A percentile compares a stretch with the other conserved stretches of the same genome.
Conservation (phyloP, 179 eudicot genomes). For the Nepenthes alata region DNA sequence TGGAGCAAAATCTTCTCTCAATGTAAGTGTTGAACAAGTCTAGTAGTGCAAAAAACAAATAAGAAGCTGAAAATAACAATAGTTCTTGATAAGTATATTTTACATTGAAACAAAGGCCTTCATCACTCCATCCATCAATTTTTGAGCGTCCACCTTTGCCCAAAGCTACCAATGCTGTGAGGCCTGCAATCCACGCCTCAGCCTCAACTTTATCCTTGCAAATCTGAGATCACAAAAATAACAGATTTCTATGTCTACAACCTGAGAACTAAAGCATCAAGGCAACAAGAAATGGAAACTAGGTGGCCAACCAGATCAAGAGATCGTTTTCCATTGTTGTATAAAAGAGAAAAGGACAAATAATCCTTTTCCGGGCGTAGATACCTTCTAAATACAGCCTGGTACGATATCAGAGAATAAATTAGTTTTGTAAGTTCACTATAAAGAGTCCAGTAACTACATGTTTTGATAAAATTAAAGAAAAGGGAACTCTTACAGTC, state of each 20-base stretch:
- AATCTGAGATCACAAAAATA: slow-evolving; percentile 49
- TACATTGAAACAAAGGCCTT: slow-evolving; percentile 64
- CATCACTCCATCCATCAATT: slow-evolving; percentile 89
- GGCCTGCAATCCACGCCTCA: slow-evolving; percentile 94
- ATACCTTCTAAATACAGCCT: slow-evolving; percentile 89
- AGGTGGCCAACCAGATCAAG: slow-evolving; percentile 79
- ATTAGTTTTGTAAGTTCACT: background rate
- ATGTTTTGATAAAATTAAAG: background rate
- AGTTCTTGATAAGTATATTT: slow-evolving; percentile 12
- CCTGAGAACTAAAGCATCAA: background rate
- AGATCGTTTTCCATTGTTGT: slow-evolving; percentile 78
- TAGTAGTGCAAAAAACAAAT: background rate
- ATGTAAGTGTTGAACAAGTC: background rate
- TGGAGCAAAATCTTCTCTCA: background rate
- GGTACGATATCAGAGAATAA: slow-evolving; percentile 7
- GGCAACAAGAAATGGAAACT: slow-evolving; percentile 2
- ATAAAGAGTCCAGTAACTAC: background rate
- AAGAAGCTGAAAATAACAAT: background rate
- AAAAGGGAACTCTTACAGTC: slow-evolving; percentile 53
- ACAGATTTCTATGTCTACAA: background rate
- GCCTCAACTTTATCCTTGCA: slow-evolving; percentile 96
- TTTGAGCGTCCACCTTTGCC: slow-evolving; percentile 82
- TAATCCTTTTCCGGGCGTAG: slow-evolving; percentile 90
- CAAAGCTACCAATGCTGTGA: slow-evolving; percentile 54
- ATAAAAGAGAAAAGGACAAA: slow-evolving; percentile 83